Evolutionary conservation across 257 asterid species (phyloP).

Genomic region (Fraxinus quadrangulata): DNA sequence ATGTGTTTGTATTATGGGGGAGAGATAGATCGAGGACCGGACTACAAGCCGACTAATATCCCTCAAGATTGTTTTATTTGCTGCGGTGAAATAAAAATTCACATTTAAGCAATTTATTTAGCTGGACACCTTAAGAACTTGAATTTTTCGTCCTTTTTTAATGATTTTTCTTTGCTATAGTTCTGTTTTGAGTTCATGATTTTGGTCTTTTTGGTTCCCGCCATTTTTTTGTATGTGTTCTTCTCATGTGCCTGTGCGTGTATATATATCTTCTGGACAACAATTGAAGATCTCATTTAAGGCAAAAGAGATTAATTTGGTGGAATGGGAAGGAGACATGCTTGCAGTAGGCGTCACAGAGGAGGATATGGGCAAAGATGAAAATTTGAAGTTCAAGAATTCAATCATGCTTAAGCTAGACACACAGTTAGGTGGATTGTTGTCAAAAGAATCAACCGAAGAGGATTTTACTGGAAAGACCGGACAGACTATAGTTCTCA

Average conservation of each 20-base stretch:
- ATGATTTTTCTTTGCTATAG: background rate
- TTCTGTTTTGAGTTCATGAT: background rate
- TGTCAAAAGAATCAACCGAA: slow-evolving; percentile 78
- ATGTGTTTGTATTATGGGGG: background rate
- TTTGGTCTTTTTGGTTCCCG: background rate
- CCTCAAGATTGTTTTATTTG: background rate
- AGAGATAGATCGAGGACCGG: no score
- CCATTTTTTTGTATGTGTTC: background rate
- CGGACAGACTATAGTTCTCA: slow-evolving; percentile 80
- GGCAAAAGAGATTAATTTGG: slow-evolving; percentile 80
- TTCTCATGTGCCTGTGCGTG: background rate
- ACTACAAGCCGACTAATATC: background rate
- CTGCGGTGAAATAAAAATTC: background rate
- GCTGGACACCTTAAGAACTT: background rate
- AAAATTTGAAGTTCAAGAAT: slow-evolving; percentile 70
- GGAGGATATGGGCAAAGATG: slow-evolving; percentile 83
- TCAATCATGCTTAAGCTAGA: slow-evolving; percentile 67
- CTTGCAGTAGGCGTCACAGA: slow-evolving; percentile 90
- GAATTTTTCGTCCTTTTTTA: background rate
- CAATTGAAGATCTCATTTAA: slow-evolving; percentile 66
- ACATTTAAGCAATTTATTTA: background rate
- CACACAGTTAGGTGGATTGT: slow-evolving; percentile 64
- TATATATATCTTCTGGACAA: background rate
- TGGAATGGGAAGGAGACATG: slow-evolving; percentile 95
- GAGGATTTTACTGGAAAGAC: slow-evolving; percentile 89